Evolutionary conservation across 805 yeast species (phyloP), one percentile per base, ranked within the genome.

Genomic region (Schwanniomyces pseudopolymorphus): DNA sequence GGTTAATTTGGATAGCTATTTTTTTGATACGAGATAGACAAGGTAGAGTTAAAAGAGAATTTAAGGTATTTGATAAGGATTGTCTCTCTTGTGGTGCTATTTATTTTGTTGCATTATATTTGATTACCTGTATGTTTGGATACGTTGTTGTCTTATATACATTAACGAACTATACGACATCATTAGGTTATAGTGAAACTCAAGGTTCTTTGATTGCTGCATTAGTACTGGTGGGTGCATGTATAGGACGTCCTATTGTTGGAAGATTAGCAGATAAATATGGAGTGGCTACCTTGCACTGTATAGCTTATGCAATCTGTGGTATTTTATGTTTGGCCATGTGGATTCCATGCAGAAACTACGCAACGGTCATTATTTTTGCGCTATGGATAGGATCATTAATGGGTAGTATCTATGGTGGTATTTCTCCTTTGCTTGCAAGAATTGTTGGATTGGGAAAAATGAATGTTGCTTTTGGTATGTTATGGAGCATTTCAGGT

Each of bases 351-450:
- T 77, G 82, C 13, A 66, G 79, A 47, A 81, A 79, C 54, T 74
- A 63, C 48, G 84, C 84, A 0, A 79, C 85, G 1, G 78, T 81
- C 0, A 55, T 81, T 5, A 74, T 66, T 0, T 78, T 82, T 56
- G 79, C 80, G 0, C 26, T 83, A 13, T 49, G 83, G 4, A 71
- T 66, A 52, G 89, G 89, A 31, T 65, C 72, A 0, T 43, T 78
- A 26, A 83, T 83, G 84, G 89, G 89, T 2, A 67, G 81, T 9
- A 66, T 83, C 37, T 84, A 81, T 78, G 77, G 83, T 3, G 74
- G 80, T 3, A 52, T 76, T 49, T 77, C 83, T 0, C 73, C 86
- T 3, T 66, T 80, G 21, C 60, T 73, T 1, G 75, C 84, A 1
- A 61, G 81, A 42, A 64, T 82, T 21, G 77, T 77, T 14, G 89